Conservation (phyloP, 805 yeast genomes). For the Barnettozyma sucrosica region DNA sequence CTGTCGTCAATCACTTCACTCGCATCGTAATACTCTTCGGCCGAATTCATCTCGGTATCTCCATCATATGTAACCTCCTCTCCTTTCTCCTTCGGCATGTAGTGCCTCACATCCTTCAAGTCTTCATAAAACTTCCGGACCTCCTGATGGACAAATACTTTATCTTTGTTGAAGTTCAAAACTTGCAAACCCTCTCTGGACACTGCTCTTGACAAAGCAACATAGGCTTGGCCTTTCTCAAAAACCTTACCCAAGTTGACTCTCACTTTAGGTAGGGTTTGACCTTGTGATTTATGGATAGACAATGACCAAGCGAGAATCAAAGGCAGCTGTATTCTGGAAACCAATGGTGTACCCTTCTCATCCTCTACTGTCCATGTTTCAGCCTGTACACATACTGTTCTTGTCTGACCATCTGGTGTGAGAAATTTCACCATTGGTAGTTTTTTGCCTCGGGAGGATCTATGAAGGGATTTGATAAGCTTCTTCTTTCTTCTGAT, state of each 20-base stretch:
- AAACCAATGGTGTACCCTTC: slow-evolving; percentile 56
- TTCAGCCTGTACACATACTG: slow-evolving; percentile 78
- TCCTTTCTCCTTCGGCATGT: slow-evolving; percentile 1
- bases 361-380: slow-evolving; percentile 78
- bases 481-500: slow-evolving; percentile 43
- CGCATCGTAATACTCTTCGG: slow-evolving; percentile 27
- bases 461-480: slow-evolving; percentile 35
- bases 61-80: background rate
- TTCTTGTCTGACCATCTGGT: slow-evolving; percentile 66
- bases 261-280: slow-evolving; percentile 67
- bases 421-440: slow-evolving; percentile 77
- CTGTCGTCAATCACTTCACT: slow-evolving; percentile 39
- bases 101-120: slow-evolving; percentile 31
- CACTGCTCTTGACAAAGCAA: slow-evolving; percentile 88
- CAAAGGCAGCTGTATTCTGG: slow-evolving; percentile 77
- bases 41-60: background rate
- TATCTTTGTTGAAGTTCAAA: slow-evolving; percentile 55
- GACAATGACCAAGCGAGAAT: slow-evolving; percentile 96
- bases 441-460: slow-evolving; percentile 42
- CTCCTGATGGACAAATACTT: slow-evolving; percentile 62
- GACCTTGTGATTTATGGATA: slow-evolving; percentile 94
- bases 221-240: slow-evolving; percentile 94
- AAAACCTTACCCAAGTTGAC: slow-evolving; percentile 75
- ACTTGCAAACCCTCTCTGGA: slow-evolving; percentile 80
- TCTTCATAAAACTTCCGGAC: slow-evolving; percentile 66